Base-by-base conservation (phyloP, 371 early-diverging fungal genomes). In the Haplosporangium sp. region DNA sequence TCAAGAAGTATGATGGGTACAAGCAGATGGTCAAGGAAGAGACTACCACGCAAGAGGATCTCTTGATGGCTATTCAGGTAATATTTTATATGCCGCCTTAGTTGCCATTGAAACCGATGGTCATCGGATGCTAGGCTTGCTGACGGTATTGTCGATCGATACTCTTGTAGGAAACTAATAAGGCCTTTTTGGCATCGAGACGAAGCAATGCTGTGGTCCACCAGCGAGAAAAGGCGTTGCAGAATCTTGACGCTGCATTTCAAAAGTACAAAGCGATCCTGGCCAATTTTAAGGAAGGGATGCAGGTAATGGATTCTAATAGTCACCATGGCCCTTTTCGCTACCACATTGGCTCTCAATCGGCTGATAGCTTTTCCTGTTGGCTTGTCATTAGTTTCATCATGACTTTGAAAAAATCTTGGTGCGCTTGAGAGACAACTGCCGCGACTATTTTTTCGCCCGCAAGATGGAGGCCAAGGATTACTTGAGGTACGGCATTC, bases 381-480 rank as follows among this genome's bases (percentile, higher is more conserved):
- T 53, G 2, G 53, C 47, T 21, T 20, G 59, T 6, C 43, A 36
- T 10, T 76, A 90, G 89, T 95, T 95, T 77, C 93, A 94, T 67
- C 85, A 85, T 2, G 85, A 91, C 54, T 88, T 94, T 61, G 89
- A 89, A 23, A 82, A 86, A 42, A 89, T 87, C 13, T 57, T 95
- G 43, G 59, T 70, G 6, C 85, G 89, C 62, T 85, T 93, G 55
- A 83, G 81, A 55, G 84, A 86, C 47, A 87, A 86, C 59, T 93
- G 91, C 77, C 64, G 74, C 54, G 94, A 94, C 64, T 94, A 87
- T 82, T 86, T 86, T 10, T 68, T 91, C 58, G 89, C 94, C 1
- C 79, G 95, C 56, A 84, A 88, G 59, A 73, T 94, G 66, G 93
- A 95, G 57, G 88, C 92, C 9, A 72, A 86, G 48, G 92, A 92